A percentile compares a stretch with the other conserved stretches of the same genome.
These are phyloP conservation scores for Vanderwaltozyma verrucispora DNA, from an alignment of 805 yeast genomes.

Conservation along the genomic window DNA sequence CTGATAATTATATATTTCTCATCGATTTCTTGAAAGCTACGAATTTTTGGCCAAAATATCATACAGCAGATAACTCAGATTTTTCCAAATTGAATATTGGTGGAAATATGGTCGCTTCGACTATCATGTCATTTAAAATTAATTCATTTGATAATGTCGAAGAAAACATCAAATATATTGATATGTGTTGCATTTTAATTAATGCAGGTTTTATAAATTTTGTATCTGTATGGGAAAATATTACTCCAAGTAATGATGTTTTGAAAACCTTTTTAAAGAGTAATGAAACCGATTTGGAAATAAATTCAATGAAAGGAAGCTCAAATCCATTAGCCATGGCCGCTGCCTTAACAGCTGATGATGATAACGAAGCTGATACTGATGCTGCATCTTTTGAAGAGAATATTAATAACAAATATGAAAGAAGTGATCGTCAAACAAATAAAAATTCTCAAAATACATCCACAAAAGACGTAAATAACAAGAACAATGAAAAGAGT, in stretches of 20 bases:
- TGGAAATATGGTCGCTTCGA: constrained; percentile 47
- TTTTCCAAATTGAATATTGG: constrained; percentile 34
- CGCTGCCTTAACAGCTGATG: constrained; percentile 68
- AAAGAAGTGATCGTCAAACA: constrained; percentile 1
- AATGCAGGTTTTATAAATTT: constrained; percentile 59
- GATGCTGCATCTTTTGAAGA: too few relatives aligned
- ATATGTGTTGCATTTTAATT: constrained; percentile 46
- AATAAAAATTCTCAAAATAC: background rate
- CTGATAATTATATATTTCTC: constrained; percentile 36
- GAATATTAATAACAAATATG: too few relatives aligned
- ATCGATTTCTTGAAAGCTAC: constrained; percentile 42
- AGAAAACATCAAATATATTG: constrained; percentile 27
- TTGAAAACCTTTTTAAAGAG: constrained; percentile 35
- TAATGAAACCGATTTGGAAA: constrained; percentile 40
- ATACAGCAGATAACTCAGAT: constrained; percentile 26
- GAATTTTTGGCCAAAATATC: constrained; percentile 53
- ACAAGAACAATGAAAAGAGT: constrained; percentile 3
- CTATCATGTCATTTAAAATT: constrained; percentile 39
- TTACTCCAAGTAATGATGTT: constrained; percentile 43
- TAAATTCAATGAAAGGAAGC: constrained; percentile 47
- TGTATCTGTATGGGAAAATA: constrained; percentile 45
- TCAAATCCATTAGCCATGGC: constrained; percentile 82
- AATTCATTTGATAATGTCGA: constrained; percentile 5
- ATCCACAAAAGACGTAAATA: constrained; percentile 2
- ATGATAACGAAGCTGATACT: constrained; percentile 47